Evolutionary conservation across 225 moss, liverwort and hornwort genomes (phyloP).

Genomic region (Rhytidiadelphus loreus): DNA sequence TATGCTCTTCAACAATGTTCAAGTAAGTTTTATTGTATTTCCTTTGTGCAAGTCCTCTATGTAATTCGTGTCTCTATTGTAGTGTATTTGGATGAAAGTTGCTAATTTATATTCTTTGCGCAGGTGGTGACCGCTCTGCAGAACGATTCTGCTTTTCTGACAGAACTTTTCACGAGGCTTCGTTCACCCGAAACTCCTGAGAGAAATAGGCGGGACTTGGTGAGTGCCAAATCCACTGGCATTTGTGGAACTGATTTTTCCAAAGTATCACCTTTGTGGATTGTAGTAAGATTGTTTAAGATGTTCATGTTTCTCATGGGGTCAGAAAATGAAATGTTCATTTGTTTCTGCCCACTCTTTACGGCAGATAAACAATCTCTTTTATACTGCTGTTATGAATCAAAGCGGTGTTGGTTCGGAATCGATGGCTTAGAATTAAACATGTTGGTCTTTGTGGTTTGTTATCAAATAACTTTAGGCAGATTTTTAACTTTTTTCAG

Average conservation of each 20-base stretch:
- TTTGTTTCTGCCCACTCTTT: background rate
- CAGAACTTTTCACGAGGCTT: conserved; percentile 78
- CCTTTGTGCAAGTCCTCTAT: background rate
- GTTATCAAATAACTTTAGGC: background rate
- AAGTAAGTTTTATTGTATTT: conserved; percentile 40
- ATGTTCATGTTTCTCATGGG: background rate
- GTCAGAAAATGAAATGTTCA: background rate
- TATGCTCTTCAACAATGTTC: conserved; percentile 95
- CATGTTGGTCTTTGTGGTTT: background rate
- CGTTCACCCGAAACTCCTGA: conserved; percentile 75
- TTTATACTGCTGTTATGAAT: background rate
- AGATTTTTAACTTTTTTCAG: background rate
- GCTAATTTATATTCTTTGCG: background rate
- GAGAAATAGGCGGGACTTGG: conserved; percentile 71
- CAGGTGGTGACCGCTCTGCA: conserved; percentile 95
- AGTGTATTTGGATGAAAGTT: background rate
- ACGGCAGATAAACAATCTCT: background rate
- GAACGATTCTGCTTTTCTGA: conserved; percentile 67
- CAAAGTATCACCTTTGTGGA: background rate
- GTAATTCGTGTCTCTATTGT: background rate
- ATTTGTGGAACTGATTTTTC: background rate
- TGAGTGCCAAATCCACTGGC: conserved; percentile 12
- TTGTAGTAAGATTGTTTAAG: background rate
- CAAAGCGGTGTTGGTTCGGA: background rate
- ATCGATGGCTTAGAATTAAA: background rate